Percentiles rank a stretch among this genome's conserved stretches.
Conservation (phyloP, 768 basidiomycete species). For the Pisolithus marmoratus region DNA sequence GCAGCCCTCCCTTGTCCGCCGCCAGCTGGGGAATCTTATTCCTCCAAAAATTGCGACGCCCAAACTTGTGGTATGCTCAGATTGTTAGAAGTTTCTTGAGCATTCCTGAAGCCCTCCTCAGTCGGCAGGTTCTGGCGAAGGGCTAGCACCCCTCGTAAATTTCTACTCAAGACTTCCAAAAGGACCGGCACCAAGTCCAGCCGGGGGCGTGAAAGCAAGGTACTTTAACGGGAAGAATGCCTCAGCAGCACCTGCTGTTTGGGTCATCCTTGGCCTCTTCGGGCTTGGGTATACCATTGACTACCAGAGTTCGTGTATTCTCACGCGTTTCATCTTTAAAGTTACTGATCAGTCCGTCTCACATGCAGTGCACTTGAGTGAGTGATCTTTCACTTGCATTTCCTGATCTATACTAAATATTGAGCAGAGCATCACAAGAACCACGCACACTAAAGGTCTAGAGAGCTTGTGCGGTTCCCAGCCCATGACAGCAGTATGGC, state of each 20-base stretch:
- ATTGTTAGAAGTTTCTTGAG: not conserved
- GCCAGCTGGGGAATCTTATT: conserved; percentile 78
- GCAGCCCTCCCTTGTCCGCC: conserved; percentile 80
- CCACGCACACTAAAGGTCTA: conserved; percentile 58
- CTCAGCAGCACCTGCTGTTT: conserved; percentile 61
- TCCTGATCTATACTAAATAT: conserved; percentile 18
- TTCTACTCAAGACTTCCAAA: conserved; percentile 98
- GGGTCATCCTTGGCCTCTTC: conserved; percentile 61
- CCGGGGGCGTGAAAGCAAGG: conserved; percentile 69
- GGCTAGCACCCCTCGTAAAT: conserved; percentile 80
- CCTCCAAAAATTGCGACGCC: conserved; percentile 96
- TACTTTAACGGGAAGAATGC: conserved; percentile 87
- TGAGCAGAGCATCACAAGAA: conserved; percentile 83
- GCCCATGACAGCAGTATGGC: not conserved
- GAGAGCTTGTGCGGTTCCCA: not conserved
- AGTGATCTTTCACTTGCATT: conserved; percentile 23
- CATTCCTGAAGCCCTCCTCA: conserved; percentile 26
- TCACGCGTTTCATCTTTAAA: not conserved
- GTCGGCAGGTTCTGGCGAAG: conserved; percentile 78
- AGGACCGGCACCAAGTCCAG: conserved; percentile 60
- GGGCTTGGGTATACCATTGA: conserved; percentile 81
- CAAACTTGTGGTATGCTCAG: conserved; percentile 60
- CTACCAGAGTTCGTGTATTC: conserved; percentile 70
- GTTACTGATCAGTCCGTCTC: conserved; percentile 6
- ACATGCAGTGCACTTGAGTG: conserved; percentile 76